Evolutionary conservation across 345 rosid genomes (phyloP), one percentile per base, ranked within the genome.

Genomic region (Camelina sativa): DNA sequence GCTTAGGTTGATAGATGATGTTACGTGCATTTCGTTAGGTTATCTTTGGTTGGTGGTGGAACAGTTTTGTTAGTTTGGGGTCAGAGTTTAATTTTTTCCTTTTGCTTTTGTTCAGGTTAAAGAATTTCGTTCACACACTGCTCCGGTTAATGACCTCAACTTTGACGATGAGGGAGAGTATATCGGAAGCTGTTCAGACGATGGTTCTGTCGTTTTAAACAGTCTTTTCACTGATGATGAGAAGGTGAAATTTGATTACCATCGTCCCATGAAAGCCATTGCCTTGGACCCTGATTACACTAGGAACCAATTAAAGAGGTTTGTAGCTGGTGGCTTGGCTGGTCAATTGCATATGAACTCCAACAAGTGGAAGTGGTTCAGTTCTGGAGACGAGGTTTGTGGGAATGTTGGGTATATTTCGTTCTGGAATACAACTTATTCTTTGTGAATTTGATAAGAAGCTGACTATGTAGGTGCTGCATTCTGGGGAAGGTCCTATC

Each of bases 401-500:
- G 34, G 4, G 50, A 34, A 4, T 44, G 12, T 53, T 28, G n/a
- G 57, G 51, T 50, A 16, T 13, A 5, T 40, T 60, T 16, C 20
- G 55, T 63, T 62, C 53, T 56, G 61, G 34, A 68, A 44, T 65
- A 44, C 34, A 13, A 6, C 20, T 20, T 43, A 28, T 52, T 70
- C 25, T 5, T 52, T 34, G 32, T 58, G 51, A 38, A 72, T 67
- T 62, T 62, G 50, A 60, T 71, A 30, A 16, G 66, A 52, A 44
- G 23, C 25, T 68, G 9, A 55, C 32, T 28, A 65, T 75, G 55
- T 77, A 84, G 99, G 97, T 92, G 78, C 85, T 92, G 81, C 99
- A 96, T 73, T 96, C 93, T 61, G 98, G 98, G 72, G 99, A 96
- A 89, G 98, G 99, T 73, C 99, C 99, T 34, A 84, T 92, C 72